phyloP scores from a whole-genome alignment of 805 yeast species.

The Kluyveromyces lactis region DNA sequence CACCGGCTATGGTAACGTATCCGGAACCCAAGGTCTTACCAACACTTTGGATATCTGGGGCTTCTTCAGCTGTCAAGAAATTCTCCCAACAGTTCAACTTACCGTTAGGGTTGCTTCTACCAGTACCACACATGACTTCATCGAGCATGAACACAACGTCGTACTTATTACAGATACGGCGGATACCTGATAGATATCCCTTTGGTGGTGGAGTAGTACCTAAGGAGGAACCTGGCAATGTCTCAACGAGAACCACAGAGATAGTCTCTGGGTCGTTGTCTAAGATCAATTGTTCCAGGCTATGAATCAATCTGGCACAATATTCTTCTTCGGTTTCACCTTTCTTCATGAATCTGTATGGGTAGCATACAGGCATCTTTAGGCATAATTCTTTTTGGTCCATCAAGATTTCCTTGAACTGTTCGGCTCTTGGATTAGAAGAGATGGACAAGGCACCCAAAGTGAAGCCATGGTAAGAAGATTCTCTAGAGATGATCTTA shows the following conservation, averaged over 20 bases:
- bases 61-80: conserved; percentile 29
- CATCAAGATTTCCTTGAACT: conserved; percentile 26
- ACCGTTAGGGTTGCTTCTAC: conserved; percentile 38
- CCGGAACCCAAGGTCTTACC: conserved; percentile 47
- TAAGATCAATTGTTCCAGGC: conserved; percentile 35
- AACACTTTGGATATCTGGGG: conserved; percentile 40
- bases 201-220: conserved; percentile 40
- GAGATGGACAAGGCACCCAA: conserved; percentile 38
- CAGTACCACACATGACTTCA: conserved; percentile 53
- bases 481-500: conserved; percentile 36
- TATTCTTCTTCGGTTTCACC: conserved; percentile 36
- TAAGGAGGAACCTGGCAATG: conserved; percentile 39
- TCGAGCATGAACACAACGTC: conserved; percentile 43
- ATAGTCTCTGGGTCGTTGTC: conserved; percentile 38
- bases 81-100: conserved; percentile 41
- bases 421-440: conserved; percentile 29
- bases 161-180: conserved; percentile 42
- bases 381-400: conserved; percentile 19
- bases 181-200: conserved; percentile 39
- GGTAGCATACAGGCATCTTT: conserved; percentile 29
- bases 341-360: conserved; percentile 26
- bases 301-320: conserved; percentile 30
- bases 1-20: conserved; percentile 41
- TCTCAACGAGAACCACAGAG: conserved; percentile 37
- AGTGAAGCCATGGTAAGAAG: conserved; percentile 43